Percentiles rank a stretch among this genome's conserved stretches.
Evolutionary conservation across 176 grass and related monocot species (phyloP).

Genomic region (maize (Zea mays)): Zm-B73-REFERENCE-NAM-5.0 NC_050096.1:13471001-13471500

Average conservation of each 20-base stretch:
- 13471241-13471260: background rate
- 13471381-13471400: background rate
- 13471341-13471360: background rate
- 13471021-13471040: background rate
- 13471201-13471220: background rate
- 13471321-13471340: background rate
- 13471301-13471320: background rate
- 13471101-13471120: background rate
- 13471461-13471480: background rate
- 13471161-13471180: background rate
- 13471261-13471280: background rate
- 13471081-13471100: background rate
- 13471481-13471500: background rate
- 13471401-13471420: background rate
- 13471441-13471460: conserved; percentile 5
- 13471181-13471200: background rate
- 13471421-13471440: conserved; percentile 1
- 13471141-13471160: background rate
- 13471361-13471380: background rate
- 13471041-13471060: background rate
- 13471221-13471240: background rate
- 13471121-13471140: background rate
- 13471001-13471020: background rate
- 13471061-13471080: background rate
- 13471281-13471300: background rate